Conservation (phyloP, 805 yeast species). For the Phaffomyces thermotolerans region DNA sequence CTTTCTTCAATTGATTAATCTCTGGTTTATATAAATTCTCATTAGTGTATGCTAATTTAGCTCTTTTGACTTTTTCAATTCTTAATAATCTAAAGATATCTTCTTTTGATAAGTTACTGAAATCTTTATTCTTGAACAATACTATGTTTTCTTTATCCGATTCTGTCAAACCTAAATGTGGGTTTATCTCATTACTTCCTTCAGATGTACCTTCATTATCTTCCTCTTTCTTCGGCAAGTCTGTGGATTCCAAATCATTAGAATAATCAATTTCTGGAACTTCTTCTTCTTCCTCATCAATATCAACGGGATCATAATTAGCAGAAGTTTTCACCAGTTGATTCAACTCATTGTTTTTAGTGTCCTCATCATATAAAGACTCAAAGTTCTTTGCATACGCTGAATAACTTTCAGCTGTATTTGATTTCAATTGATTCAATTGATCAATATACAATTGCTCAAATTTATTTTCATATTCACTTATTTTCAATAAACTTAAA, state of each 20-base stretch:
- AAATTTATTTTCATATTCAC: slow-evolving; percentile 12
- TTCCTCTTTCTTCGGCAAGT: neutral
- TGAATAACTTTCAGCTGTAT: slow-evolving; percentile 8
- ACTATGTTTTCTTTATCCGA: neutral
- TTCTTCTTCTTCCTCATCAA: slow-evolving; percentile 8
- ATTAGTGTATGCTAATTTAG: slow-evolving; percentile 11
- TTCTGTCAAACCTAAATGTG: neutral
- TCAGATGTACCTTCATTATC: neutral
- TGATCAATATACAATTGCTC: slow-evolving; percentile 7
- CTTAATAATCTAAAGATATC: slow-evolving; percentile 14
- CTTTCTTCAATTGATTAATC: slow-evolving; percentile 7
- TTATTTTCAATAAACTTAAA: slow-evolving; percentile 4
- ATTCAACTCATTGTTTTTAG: slow-evolving; percentile 8
- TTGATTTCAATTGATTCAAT: slow-evolving; percentile 1
- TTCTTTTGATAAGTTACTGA: slow-evolving; percentile 11
- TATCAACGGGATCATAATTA: slow-evolving; percentile 10
- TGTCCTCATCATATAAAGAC: slow-evolving; percentile 11
- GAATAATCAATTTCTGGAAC: slow-evolving; percentile 5
- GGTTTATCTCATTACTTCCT: neutral
- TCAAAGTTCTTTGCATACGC: slow-evolving; percentile 14
- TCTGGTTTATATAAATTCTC: slow-evolving; percentile 17
- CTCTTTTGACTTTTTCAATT: slow-evolving; percentile 17
- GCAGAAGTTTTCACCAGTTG: slow-evolving; percentile 13
- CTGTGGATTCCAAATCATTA: neutral
- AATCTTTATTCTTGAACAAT: slow-evolving; percentile 1